Evolutionary conservation across 1,284 basidiomycete genomes (phyloP), one percentile per base, ranked within the genome.

Genomic region (Acaromyces ingoldii): DNA sequence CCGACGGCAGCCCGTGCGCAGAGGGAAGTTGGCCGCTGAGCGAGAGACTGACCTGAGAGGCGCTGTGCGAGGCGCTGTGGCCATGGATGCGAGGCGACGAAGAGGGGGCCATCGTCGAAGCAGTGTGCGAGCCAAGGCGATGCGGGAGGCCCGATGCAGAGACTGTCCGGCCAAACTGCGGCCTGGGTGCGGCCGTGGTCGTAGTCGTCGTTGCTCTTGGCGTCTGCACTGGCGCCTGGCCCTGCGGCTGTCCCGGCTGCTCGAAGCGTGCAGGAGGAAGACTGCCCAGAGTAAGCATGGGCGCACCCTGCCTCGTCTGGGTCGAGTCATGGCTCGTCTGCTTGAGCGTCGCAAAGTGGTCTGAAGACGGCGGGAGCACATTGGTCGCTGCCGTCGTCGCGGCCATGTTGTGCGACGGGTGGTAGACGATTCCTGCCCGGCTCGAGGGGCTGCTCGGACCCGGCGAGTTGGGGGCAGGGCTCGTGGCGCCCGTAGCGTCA

Each of bases 1-100:
- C 70, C 21, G 64, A 55, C 0, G 71, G 71, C 6, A 73, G 56
- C 11, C 62, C 65, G 28, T 73, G 72, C 21, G 71, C 71, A 4
- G 67, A 58, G 6, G 67, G 65, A 11, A 69, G 51, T 6, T 28
- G 42, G 24, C 22, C 28, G 19, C 19, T n/a, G n/a, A n/a, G n/a
- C 19, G 42, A 28, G 19, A 52, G 19, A n/a, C 9, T 51, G 42
- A 45, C 39, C 19, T 30, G 19, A 6, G 42, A 30, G 19, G 49
- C 39, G 26, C 51, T 37, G 17, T 22, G 33, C 2, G 52, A 54
- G 22, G 17, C 11, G 11, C 22, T 3, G 36, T 24, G 31, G n/a
- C 49, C 45, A 28, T 26, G 34, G 54, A 47, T 17, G 9, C 29
- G 29, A 31, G 9, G 21, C 49, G 41, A 39, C 10, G 26, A 13